Evolutionary conservation across 2,329 filamentous ascomycete species (phyloP).

Genomic region (Ciborinia camelliae): DNA sequence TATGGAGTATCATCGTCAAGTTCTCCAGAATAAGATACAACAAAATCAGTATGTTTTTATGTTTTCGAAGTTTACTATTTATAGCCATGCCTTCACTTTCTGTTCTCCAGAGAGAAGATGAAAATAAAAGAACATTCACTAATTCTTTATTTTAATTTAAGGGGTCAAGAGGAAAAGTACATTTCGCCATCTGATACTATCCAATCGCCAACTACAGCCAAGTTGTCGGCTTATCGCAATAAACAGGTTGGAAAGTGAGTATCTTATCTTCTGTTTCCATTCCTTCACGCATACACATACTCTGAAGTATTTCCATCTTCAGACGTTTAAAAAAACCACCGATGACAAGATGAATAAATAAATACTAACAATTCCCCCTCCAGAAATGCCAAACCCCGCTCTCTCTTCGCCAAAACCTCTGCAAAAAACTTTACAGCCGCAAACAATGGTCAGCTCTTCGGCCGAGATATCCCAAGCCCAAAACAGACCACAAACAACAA

Average conservation of each 20-base stretch:
- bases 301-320: background rate
- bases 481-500: background rate
- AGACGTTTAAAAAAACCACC: too few relatives aligned
- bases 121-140: background rate
- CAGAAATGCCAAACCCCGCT: conserved; percentile 61
- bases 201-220: conserved; percentile 81
- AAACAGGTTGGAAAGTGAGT: conserved; percentile 72
- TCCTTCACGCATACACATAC: background rate
- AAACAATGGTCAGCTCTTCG: conserved; percentile 29
- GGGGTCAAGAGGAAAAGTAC: conserved; percentile 46
- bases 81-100: background rate
- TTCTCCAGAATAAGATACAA: conserved; percentile 69
- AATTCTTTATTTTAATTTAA: background rate
- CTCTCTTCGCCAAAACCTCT: conserved; percentile 63
- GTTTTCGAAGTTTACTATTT: background rate
- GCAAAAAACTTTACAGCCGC: conserved; percentile 53
- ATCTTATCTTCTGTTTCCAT: conserved; percentile 39
- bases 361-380: conserved; percentile 29
- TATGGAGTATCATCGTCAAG: conserved; percentile 76
- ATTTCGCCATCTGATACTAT: conserved; percentile 85
- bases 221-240: conserved; percentile 75
- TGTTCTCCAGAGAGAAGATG: background rate
- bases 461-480: conserved; percentile 17
- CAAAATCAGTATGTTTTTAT: conserved; percentile 55
- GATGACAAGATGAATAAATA: background rate